These are phyloP conservation scores for Plenodomus biglobosus DNA, from an alignment of 2,329 filamentous ascomycete genomes.

Conservation along the genomic window DNA sequence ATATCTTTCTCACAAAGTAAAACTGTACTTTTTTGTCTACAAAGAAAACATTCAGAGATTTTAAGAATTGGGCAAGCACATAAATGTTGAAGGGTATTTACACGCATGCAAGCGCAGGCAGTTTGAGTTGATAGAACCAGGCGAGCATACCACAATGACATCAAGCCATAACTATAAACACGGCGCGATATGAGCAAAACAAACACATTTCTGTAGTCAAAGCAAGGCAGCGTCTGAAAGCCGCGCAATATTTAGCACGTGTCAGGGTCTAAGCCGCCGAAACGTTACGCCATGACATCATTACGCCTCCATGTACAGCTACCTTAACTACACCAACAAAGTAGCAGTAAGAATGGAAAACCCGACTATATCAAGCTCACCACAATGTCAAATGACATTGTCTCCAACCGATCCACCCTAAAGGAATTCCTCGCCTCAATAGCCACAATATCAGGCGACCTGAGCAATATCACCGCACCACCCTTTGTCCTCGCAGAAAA, in stretches of 20 bases:
- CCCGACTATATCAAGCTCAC: background rate
- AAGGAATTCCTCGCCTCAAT: slow-evolving; percentile 45
- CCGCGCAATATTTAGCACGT: background rate
- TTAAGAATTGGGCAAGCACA: no score
- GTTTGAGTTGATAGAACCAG: no score
- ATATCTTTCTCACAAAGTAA: no score
- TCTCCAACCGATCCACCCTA: slow-evolving; percentile 33
- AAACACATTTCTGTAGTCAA: background rate
- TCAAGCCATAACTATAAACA: no score
- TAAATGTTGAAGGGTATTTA: no score
- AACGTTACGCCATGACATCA: background rate
- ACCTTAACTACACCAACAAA: background rate
- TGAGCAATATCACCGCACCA: slow-evolving; percentile 51
- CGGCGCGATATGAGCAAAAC: background rate
- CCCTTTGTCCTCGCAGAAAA: slow-evolving; percentile 51
- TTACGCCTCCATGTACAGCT: background rate
- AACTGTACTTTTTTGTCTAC: no score
- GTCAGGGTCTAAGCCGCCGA: background rate
- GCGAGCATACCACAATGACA: no score
- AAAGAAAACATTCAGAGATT: no score
- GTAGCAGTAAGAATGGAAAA: slow-evolving; percentile 4
- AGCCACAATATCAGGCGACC: slow-evolving; percentile 50
- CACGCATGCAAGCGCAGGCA: no score
- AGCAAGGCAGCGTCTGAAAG: background rate
- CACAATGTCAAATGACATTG: slow-evolving; percentile 23